Base-by-base conservation (phyloP, 78 protist species). In the Dictyostelium intermedium region DNA sequence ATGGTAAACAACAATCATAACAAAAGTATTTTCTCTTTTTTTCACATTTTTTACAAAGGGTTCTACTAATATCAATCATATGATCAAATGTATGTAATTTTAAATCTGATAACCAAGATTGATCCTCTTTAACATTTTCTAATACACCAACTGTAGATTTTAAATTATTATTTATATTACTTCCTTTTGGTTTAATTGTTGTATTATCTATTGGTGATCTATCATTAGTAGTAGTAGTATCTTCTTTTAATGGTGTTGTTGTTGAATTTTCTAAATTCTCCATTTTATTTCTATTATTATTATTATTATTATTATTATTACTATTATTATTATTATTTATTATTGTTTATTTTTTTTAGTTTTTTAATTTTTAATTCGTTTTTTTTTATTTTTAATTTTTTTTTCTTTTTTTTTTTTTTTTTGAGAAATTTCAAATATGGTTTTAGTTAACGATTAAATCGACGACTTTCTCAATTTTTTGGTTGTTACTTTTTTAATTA, bases 21-120 rank as follows among this genome's bases (percentile, higher is more conserved):
- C 96, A 93, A 83, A 93, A 93, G 16, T 85, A 93, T 60, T 93
- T 93, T 83, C 96, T 83, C 47, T 73, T 93, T 45, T 78, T 76
- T 1, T 66, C 50, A 45, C 96, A 93, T 34, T 79, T 41, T 63
- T 56, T 77, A 66, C 96, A 93, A 27, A 45, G 20, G 5, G 86
- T 45, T 83, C 91, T 91, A 20, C 78, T 74, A 23, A 92, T 34
- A 41, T 72, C 60, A 53, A 50, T 7, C 32, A 89, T 18, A 16
- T 78, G 80, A 27, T 89, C 93, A 43, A 73, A 45, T 61, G 93
- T 5, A 41, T 66, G 9, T 34, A 89, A 27, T 63, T 89, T 89
- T 61, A 89, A 66, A 41, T 70, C 63, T 11, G 56, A 25, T 80
- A 89, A 89, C 93, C 93, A 89, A 30, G 78, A 66, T 43, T 89